Conservation (phyloP, 768 basidiomycete species). For the Mycena metata region DNA sequence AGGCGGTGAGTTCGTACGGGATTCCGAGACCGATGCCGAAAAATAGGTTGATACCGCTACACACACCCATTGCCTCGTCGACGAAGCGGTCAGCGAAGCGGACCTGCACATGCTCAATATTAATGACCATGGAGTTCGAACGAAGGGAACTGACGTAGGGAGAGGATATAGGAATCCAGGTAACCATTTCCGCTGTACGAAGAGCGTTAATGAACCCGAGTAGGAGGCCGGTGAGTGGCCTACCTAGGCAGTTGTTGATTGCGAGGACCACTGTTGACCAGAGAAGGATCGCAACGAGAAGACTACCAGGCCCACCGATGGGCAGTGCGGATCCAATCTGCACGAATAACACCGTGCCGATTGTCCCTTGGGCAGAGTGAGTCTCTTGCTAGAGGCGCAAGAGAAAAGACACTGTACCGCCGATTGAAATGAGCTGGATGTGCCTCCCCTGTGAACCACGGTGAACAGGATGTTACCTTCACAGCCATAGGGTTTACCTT, state of each 20-base stretch:
- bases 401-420: background rate
- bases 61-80: slow-evolving; percentile 69
- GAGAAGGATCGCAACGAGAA: slow-evolving; percentile 61
- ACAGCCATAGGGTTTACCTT: background rate
- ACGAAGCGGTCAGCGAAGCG: slow-evolving; percentile 73
- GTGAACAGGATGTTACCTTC: background rate
- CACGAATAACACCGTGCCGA: slow-evolving; percentile 83
- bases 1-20: slow-evolving; percentile 67
- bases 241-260: slow-evolving; percentile 61
- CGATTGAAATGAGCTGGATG: slow-evolving; percentile 64
- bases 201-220: slow-evolving; percentile 43
- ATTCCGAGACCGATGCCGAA: slow-evolving; percentile 58
- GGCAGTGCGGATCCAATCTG: slow-evolving; percentile 72
- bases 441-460: slow-evolving; percentile 55
- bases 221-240: slow-evolving; percentile 27
- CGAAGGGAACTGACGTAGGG: slow-evolving; percentile 54
- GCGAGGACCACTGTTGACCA: slow-evolving; percentile 65
- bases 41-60: slow-evolving; percentile 70
- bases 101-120: slow-evolving; percentile 50
- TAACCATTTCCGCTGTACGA: slow-evolving; percentile 80
- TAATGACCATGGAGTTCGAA: background rate
- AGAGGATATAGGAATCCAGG: slow-evolving; percentile 82
- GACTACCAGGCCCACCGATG: slow-evolving; percentile 66
- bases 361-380: slow-evolving; percentile 59
- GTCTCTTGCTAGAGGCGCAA: background rate